Percentiles rank a stretch among this genome's conserved stretches.
Evolutionary conservation across 768 basidiomycete species (phyloP).

Genomic region (Pilatotrama ljubarskyi): DNA sequence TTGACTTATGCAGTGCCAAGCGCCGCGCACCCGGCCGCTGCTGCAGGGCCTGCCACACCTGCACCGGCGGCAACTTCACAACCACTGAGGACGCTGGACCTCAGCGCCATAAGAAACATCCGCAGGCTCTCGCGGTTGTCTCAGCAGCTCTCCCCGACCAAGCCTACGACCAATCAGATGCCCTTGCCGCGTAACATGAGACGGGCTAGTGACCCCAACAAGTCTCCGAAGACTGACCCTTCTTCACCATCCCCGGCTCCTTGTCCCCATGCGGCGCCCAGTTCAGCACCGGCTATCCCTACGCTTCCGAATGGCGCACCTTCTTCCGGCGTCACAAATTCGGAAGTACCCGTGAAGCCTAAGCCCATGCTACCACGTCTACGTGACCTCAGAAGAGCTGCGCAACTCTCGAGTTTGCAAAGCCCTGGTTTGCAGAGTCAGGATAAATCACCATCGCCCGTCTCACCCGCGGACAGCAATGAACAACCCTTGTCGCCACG

Average conservation of each 20-base stretch:
- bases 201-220: not conserved
- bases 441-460: not conserved
- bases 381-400: not conserved
- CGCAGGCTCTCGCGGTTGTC: not conserved
- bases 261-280: not conserved
- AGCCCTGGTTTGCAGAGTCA: too few species aligned
- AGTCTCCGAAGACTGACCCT: not conserved
- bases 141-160: not conserved
- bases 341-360: not conserved
- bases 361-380: slow-evolving; percentile 5
- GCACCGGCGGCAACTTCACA: not conserved
- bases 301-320: not conserved
- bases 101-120: slow-evolving; percentile 2
- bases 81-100: slow-evolving; percentile 1
- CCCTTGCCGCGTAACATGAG: not conserved
- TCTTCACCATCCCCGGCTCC: not conserved
- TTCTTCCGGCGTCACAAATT: not conserved
- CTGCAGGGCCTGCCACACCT: not conserved
- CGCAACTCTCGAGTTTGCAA: not conserved
- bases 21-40: not conserved
- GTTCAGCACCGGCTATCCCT: too few species aligned
- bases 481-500: not conserved
- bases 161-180: not conserved
- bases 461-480: too few species aligned
- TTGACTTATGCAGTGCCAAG: too few species aligned